These are phyloP conservation scores for Eucalyptus dawsonii DNA, from an alignment of 345 rosid genomes.

Conservation along the genomic window DNA sequence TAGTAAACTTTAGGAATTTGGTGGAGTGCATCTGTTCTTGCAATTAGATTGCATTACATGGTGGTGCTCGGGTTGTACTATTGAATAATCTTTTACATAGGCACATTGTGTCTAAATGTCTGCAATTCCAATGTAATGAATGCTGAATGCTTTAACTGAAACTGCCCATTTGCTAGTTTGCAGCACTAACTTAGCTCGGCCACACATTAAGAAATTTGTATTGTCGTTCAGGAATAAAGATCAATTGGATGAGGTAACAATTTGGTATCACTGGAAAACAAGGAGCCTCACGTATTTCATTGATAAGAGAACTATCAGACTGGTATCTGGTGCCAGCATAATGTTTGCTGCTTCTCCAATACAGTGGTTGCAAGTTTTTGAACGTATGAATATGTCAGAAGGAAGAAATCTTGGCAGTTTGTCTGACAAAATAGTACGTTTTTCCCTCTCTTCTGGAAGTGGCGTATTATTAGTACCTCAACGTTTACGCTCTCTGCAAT, in stretches of 20 bases:
- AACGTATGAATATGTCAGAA: slow-evolving; percentile 17
- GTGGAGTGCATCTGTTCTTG: neutral
- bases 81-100: neutral
- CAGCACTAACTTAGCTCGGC: neutral
- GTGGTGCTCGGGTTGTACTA: neutral
- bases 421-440: slow-evolving; percentile 43
- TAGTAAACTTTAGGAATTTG: neutral
- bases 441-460: neutral
- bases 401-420: slow-evolving; percentile 14
- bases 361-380: slow-evolving; percentile 54
- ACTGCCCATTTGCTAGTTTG: neutral
- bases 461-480: neutral
- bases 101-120: neutral
- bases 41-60: neutral
- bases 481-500: neutral
- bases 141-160: neutral
- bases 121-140: neutral
- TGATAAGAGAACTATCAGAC: slow-evolving; percentile 47
- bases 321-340: slow-evolving; percentile 69
- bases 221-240: slow-evolving; percentile 17
- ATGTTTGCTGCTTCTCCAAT: slow-evolving; percentile 52
- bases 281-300: slow-evolving; percentile 48
- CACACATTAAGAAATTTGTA: neutral
- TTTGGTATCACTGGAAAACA: slow-evolving; percentile 57
- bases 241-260: slow-evolving; percentile 20